Conservation (phyloP, 495 filamentous ascomycete genomes). For the Letharia lupina region DNA sequence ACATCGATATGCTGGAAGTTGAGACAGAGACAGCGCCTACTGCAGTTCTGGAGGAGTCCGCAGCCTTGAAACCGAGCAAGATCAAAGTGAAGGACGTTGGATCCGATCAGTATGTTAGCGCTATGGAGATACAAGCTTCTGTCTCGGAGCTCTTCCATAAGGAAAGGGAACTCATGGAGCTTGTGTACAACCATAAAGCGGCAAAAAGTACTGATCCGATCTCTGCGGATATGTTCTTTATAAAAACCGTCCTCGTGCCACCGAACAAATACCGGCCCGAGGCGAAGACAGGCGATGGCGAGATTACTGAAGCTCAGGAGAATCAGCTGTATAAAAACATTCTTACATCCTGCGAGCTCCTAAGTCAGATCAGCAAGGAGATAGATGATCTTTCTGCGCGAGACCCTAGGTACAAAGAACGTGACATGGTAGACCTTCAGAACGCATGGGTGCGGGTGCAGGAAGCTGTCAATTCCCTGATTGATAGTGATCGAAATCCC, state of each 20-base stretch:
- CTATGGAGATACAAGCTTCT: conserved; percentile 66
- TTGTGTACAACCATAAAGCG: conserved; percentile 74
- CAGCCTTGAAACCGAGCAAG: conserved; percentile 31
- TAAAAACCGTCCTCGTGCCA: conserved; percentile 73
- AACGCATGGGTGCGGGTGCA: conserved; percentile 74
- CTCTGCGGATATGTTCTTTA: conserved; percentile 85
- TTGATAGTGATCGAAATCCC: conserved; percentile 79
- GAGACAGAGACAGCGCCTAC: conserved; percentile 36
- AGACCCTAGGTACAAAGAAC: conserved; percentile 34
- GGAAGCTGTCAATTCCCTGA: conserved; percentile 79
- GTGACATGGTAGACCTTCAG: conserved; percentile 54
- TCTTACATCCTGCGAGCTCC: conserved; percentile 56
- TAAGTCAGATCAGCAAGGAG: conserved; percentile 69
- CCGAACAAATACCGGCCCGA: conserved; percentile 91
- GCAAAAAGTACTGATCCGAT: conserved; percentile 44
- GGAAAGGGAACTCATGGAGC: conserved; percentile 67
- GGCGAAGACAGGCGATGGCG: conserved; percentile 64
- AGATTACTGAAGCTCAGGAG: conserved; percentile 74
- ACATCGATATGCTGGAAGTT: conserved; percentile 30
- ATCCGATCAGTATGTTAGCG: conserved; percentile 58
- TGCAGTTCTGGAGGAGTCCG: conserved; percentile 33
- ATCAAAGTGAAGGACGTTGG: conserved; percentile 28
- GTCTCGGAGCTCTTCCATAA: conserved; percentile 75
- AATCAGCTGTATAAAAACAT: conserved; percentile 80
- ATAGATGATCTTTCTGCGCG: conserved; percentile 44